phyloP scores from a whole-genome alignment of 192 early-diverging fungal genomes.

The Coemansia sp. region DNA sequence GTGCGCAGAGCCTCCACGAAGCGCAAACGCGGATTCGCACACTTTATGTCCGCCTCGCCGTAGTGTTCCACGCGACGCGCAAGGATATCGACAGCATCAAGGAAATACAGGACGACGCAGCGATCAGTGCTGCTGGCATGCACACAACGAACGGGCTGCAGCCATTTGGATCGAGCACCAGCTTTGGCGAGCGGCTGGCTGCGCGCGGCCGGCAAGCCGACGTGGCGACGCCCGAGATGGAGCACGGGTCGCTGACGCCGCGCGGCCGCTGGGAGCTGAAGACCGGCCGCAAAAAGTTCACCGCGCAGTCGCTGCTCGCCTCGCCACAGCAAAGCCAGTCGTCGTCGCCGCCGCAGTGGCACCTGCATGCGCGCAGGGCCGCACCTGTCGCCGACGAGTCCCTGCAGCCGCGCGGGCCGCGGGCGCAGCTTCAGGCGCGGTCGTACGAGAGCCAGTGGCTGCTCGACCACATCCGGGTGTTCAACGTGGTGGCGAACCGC shows the following conservation, averaged over 20 bases:
- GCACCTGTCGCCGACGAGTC: not conserved
- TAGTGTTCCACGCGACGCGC: conserved; percentile 22
- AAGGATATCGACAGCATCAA: conserved; percentile 24
- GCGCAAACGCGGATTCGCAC: conserved; percentile 24
- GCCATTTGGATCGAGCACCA: conserved; percentile 6
- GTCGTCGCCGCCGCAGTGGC: not conserved
- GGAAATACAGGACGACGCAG: conserved; percentile 14
- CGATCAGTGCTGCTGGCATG: not conserved
- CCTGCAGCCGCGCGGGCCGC: conserved; percentile 36
- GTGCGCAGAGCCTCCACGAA: conserved; percentile 18
- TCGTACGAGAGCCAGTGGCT: conserved; percentile 53
- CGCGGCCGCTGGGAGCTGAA: conserved; percentile 50
- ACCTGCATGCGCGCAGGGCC: not conserved
- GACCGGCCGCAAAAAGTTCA: conserved; percentile 44
- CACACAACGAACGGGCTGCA: not conserved
- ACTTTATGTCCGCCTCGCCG: conserved; percentile 16
- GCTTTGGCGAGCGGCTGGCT: conserved; percentile 24
- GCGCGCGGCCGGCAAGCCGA: conserved; percentile 7
- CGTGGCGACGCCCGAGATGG: conserved; percentile 36
- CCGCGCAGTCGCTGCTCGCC: conserved; percentile 34
- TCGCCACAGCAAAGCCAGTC: conserved; percentile 5
- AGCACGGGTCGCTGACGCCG: conserved; percentile 37
- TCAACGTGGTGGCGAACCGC: conserved; percentile 23
- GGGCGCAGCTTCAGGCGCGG: conserved; percentile 29
- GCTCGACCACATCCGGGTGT: conserved; percentile 15